These are phyloP conservation scores for Geotrichum aggregatum DNA, from an alignment of 1,139 yeast species.

Conservation along the genomic window DNA sequence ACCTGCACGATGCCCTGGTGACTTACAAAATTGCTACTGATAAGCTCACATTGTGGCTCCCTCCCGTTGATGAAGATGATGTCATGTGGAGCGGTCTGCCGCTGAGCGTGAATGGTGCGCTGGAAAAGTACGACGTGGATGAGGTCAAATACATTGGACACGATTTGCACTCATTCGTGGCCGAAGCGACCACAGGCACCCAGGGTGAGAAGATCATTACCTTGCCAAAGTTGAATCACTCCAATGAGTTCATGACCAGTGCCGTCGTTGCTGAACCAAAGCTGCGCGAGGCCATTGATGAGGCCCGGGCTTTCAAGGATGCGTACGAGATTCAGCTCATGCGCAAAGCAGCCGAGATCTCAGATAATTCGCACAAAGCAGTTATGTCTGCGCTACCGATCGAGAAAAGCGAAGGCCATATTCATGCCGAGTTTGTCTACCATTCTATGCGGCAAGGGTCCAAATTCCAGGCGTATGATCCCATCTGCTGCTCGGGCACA, in stretches of 20 bases:
- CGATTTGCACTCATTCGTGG: not conserved
- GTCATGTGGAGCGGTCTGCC: slow-evolving; percentile 98
- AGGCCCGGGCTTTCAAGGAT: slow-evolving; percentile 80
- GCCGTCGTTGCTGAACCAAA: slow-evolving; percentile 41
- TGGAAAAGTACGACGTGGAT: slow-evolving; percentile 68
- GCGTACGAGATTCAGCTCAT: slow-evolving; percentile 69
- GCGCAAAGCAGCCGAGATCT: slow-evolving; percentile 74
- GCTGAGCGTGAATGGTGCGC: slow-evolving; percentile 60
- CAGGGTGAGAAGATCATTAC: slow-evolving; percentile 23
- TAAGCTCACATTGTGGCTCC: slow-evolving; percentile 66
- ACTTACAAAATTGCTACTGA: slow-evolving; percentile 54
- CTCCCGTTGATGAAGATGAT: slow-evolving; percentile 79
- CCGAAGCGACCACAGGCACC: slow-evolving; percentile 25
- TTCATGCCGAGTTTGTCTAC: slow-evolving; percentile 91
- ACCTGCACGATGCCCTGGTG: slow-evolving; percentile 71
- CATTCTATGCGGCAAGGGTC: slow-evolving; percentile 94
- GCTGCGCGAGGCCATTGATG: slow-evolving; percentile 64
- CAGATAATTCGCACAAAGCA: slow-evolving; percentile 83
- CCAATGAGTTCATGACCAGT: not conserved
- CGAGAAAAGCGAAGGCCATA: slow-evolving; percentile 81
- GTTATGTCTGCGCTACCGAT: slow-evolving; percentile 92
- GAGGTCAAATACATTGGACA: slow-evolving; percentile 54
- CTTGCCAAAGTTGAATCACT: slow-evolving; percentile 14
- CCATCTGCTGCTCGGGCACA: slow-evolving; percentile 92
- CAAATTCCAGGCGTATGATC: slow-evolving; percentile 83